These are phyloP conservation scores for Biscutella laevigata DNA, from an alignment of 441 rosid genomes.

Conservation along the genomic window DNA sequence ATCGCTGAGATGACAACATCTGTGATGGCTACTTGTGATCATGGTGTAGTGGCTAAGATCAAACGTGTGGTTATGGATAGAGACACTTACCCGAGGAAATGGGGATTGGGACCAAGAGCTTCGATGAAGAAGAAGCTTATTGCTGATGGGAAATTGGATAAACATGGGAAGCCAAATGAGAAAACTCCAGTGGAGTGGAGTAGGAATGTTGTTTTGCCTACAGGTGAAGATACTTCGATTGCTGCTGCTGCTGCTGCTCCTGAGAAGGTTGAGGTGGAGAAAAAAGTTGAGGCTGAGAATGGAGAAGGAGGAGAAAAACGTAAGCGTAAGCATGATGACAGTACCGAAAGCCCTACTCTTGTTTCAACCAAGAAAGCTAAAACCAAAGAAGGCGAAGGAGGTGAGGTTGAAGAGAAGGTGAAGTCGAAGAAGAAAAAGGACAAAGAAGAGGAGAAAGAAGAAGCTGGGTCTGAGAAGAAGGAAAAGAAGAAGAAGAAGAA, in stretches of 20 bases:
- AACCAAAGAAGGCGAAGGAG: constrained; percentile 30
- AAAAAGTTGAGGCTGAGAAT: constrained; percentile 26
- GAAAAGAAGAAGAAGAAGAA: constrained; percentile 33
- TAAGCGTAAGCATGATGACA: constrained; percentile 45
- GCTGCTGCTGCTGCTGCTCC: constrained; percentile 63
- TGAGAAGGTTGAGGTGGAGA: constrained; percentile 18
- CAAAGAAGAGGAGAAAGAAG: constrained; percentile 19
- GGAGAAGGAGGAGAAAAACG: constrained; percentile 34
- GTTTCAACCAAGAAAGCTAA: too few relatives aligned
- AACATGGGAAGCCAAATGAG: constrained; percentile 78
- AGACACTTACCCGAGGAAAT: constrained; percentile 87
- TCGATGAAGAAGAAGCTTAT: constrained; percentile 82
- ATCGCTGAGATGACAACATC: constrained; percentile 96
- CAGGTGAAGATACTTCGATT: constrained; percentile 64
- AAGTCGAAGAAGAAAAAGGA: constrained; percentile 38
- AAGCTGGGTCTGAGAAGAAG: constrained; percentile 18
- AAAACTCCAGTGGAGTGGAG: constrained; percentile 66
- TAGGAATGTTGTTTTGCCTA: constrained; percentile 64
- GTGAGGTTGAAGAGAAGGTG: constrained; percentile 34
- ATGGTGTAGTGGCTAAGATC: constrained; percentile 86
- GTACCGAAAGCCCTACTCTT: constrained; percentile 32
- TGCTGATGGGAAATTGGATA: constrained; percentile 71
- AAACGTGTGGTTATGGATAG: constrained; percentile 95
- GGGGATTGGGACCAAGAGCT: constrained; percentile 90
- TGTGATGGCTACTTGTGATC: constrained; percentile 89